These are phyloP conservation scores for Zygnema circumcarinatum DNA, from an alignment of 139 green algal genomes.

Conservation along the genomic window DNA sequence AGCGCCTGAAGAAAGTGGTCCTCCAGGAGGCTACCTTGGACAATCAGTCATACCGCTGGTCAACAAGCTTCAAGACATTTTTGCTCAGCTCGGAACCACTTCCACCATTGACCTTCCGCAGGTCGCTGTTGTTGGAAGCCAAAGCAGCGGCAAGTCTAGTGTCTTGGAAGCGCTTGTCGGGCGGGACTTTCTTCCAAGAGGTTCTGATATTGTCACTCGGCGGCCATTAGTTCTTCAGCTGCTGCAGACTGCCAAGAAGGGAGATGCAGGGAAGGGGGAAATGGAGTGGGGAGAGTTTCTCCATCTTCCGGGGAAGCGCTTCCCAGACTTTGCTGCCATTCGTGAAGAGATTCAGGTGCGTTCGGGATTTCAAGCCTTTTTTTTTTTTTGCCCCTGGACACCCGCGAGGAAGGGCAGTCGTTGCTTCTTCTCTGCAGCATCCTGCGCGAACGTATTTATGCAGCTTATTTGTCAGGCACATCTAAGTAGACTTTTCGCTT, in stretches of 20 bases:
- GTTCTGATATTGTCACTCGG: slow-evolving; percentile 83
- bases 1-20: not conserved
- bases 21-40: slow-evolving; percentile 24
- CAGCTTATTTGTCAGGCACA: too few species aligned
- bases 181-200: slow-evolving; percentile 84
- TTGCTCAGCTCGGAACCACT: slow-evolving; percentile 53
- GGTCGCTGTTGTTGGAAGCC: slow-evolving; percentile 92
- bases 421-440: not conserved
- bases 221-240: slow-evolving; percentile 87
- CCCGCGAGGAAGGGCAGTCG: not conserved
- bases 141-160: slow-evolving; percentile 92
- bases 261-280: slow-evolving; percentile 8
- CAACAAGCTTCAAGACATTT: slow-evolving; percentile 63
- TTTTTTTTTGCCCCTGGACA: not conserved
- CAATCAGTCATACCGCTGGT: slow-evolving; percentile 58
- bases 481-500: too few species aligned
- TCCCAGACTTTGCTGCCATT: slow-evolving; percentile 90
- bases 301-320: slow-evolving; percentile 78
- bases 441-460: too few species aligned
- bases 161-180: slow-evolving; percentile 95
- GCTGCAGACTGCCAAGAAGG: slow-evolving; percentile 69
- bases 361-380: not conserved
- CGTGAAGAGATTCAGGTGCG: slow-evolving; percentile 83
- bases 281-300: slow-evolving; percentile 95
- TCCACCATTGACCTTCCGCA: slow-evolving; percentile 56